Evolutionary conservation across 2,329 filamentous ascomycete genomes (phyloP), one percentile per base, ranked within the genome.

Genomic region (Epichloe coenophiala): DNA sequence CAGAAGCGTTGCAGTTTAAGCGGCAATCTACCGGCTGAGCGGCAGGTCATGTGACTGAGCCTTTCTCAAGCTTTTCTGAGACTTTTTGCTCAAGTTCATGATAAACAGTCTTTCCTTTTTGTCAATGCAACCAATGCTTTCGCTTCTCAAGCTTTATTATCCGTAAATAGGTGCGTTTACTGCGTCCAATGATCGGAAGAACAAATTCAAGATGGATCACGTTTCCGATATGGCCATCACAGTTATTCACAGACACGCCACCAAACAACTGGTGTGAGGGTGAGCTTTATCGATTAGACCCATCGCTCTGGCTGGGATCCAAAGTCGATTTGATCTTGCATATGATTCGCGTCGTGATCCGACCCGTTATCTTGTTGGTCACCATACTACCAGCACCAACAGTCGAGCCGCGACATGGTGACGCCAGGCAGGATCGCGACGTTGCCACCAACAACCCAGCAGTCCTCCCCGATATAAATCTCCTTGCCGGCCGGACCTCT

Each of bases 391-490:
- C 23, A 27, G 23, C 23, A 27, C 23, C 23, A 2, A 27, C 23
- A 27, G 23, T 27, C 23, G 23, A 27, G 23, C 23, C 88, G 50
- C 76, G 73, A 0, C 56, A 95, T 84, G 1, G 77, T 90, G 23
- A 95, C 81, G 0, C 88, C 88, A 0, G 86, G 81, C 42, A 90
- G 69, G 17, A 95, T 77, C 21, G 73, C 78, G 5, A 80, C 81
- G 60, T 82, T 83, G 0, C 85, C 85, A 1, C 83, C 86, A 33
- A 17, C 86, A 33, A 17, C 17, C 86, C 86, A 88, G 66, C 86
- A 86, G 68, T 95, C 88, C 55, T 88, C 83, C 0, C 83, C 87
- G 49, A 95, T 80, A 36, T 71, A 75, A 54, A 95, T 86, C 9
- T 84, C 78, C 57, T 78, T 80, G 1, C 88, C 89, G 8, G 70